Evolutionary conservation across 2,329 filamentous ascomycete species (phyloP).

Genomic region (Emydomyces testavorans): DNA sequence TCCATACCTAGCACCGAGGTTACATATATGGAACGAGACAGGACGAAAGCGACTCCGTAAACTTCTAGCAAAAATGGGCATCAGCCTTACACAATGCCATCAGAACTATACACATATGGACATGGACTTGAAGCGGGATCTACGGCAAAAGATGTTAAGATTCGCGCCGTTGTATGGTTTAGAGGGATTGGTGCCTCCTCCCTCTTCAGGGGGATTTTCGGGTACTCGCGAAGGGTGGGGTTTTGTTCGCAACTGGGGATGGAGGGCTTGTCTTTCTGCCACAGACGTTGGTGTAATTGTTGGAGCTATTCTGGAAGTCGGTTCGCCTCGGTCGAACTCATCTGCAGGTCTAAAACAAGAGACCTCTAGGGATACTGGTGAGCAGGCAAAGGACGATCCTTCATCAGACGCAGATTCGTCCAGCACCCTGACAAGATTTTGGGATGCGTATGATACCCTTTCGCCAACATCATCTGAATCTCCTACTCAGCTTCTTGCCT

Average conservation of each 20-base stretch:
- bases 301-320: constrained; percentile 84
- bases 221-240: constrained; percentile 85
- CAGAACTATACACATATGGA: constrained; percentile 98
- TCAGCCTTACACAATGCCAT: constrained; percentile 83
- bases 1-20: constrained; percentile 77
- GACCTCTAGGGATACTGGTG: constrained; percentile 12
- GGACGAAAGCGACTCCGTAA: constrained; percentile 86
- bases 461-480: constrained; percentile 34
- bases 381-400: constrained; percentile 17
- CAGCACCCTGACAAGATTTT: constrained; percentile 41
- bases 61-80: constrained; percentile 93
- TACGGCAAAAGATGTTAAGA: constrained; percentile 74
- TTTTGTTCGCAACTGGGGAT: constrained; percentile 94
- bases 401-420: constrained; percentile 23
- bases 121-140: constrained; percentile 81
- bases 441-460: constrained; percentile 49
- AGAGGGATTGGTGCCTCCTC: constrained; percentile 78
- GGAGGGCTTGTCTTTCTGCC: constrained; percentile 85
- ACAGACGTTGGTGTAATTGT: constrained; percentile 90
- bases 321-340: constrained; percentile 32
- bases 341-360: constrained; percentile 20
- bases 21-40: constrained; percentile 88
- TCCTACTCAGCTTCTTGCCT: constrained; percentile 51
- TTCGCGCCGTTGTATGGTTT: constrained; percentile 90
- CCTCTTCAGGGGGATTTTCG: constrained; percentile 58